Evolutionary conservation across 768 basidiomycete genomes (phyloP), one percentile per base, ranked within the genome.

Genomic region (Psilocybe cubensis): DNA sequence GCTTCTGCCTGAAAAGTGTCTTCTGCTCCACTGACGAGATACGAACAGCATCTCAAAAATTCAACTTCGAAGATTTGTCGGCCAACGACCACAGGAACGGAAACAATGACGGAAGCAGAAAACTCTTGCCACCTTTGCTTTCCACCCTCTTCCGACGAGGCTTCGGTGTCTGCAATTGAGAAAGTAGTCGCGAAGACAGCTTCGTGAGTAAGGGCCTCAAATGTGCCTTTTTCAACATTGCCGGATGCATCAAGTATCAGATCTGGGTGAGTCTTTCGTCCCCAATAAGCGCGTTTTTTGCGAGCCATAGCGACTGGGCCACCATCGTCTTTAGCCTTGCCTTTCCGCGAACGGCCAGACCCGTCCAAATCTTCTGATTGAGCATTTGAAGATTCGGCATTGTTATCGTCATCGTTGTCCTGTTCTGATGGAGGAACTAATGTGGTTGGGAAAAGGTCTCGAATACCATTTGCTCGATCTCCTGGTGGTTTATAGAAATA

Each of bases 401-500:
- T 60, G 7, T 54, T 53, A 41, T 57, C 25, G 47, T 66, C 50
- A 4, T 62, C 64, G 23, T 64, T 79, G 6, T 79, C 76, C 49
- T 87, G 84, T 43, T 81, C 72, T 14, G 74, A 73, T 0, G 80
- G 78, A 0, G 83, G 79, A 0, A 89, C 83, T 17, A 91, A 72
- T 7, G 76, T 83, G 0, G 83, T 79, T 9, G 91, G 87, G 65
- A 96, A 96, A 23, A 94, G 73, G 7, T 88, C 86, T 67, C 87
- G 90, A 51, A 94, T 79, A 0, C 79, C 87, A 1, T 76, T 73
- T 21, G 72, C 75, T 54, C 86, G 77, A 61, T 95, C 93, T 25
- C 80, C 77, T 0, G 93, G 91, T 0, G 91, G 85, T 65, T 95
- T 96, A 69, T 91, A 94, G 66, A 95, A 90, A 69, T 90, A 88